Evolutionary conservation across 805 yeast genomes (phyloP), one percentile per base, ranked within the genome.

Genomic region (Candida rishiriensis): DNA sequence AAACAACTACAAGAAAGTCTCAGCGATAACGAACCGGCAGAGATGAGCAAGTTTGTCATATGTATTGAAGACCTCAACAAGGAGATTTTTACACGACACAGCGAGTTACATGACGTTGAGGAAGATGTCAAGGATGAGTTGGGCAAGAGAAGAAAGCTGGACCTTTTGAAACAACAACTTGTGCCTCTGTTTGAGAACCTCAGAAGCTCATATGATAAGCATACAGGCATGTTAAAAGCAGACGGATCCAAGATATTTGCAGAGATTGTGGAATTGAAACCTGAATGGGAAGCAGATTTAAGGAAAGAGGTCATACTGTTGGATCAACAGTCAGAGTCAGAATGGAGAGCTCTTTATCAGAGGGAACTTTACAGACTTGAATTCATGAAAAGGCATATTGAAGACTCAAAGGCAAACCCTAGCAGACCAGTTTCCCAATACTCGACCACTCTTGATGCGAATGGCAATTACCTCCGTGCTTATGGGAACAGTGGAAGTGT

Each of bases 271-370:
- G 46, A 50, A 32, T 34, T 64, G 14, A 54, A 52, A 31, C 67
- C 68, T 9, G 59, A 56, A 29, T 65, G 68, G 68, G 56, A 59
- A 41, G 50, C 45, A 21, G 59, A 60, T 15, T 29, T 70, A 17
- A 52, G 47, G 16, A 39, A 47, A 6, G 68, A 69, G 31, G 44
- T 67, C 9, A 36, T 55, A 1, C 52, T 50, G 13, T 47, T 52
- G 8, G 75, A 70, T 48, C 55, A 64, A 16, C 57, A 53, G 34
- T 47, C 63, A 8, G 73, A 69, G 42, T 61, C 69, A 3, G 63
- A 60, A 42, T 70, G 72, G 73, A 61, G 69, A 50, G 65, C 68
- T 1, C 54, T 60, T 30, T 72, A 66, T 42, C 69, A 66, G 45
- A 57, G 59, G 31, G 73, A 69, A 44, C 65, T 58, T 29, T 49